phyloP scores from a whole-genome alignment of 2,329 filamentous ascomycete species.

The Ascosphaera apis region DNA sequence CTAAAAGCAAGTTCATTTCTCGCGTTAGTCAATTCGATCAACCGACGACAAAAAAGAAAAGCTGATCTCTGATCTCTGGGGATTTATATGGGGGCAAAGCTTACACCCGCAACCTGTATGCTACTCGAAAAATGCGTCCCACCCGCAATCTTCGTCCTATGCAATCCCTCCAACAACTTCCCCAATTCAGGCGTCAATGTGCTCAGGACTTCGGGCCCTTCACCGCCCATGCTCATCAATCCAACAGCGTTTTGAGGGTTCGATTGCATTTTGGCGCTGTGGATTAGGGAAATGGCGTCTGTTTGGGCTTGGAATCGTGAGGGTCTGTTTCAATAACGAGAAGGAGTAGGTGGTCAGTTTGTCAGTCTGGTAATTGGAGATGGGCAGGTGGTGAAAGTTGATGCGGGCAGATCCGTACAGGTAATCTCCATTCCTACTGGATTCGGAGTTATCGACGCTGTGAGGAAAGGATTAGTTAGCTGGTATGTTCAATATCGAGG shows the following conservation, averaged over 20 bases:
- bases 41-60: not conserved
- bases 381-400: too few relatives aligned
- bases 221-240: conserved; percentile 96
- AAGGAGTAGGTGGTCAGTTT: conserved; percentile 6
- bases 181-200: conserved; percentile 92
- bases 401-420: conserved; percentile 23
- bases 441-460: conserved; percentile 94
- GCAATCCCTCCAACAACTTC: conserved; percentile 79
- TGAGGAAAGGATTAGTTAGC: conserved; percentile 8
- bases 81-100: conserved; percentile 13
- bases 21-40: too few relatives aligned
- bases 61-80: too few relatives aligned
- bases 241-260: conserved; percentile 96
- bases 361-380: conserved; percentile 4
- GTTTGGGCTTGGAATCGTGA: conserved; percentile 91
- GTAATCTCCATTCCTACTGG: conserved; percentile 88
- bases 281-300: conserved; percentile 85
- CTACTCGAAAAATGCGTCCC: conserved; percentile 72
- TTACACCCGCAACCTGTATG: conserved; percentile 82
- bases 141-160: conserved; percentile 84
- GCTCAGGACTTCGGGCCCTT: conserved; percentile 88
- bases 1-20: conserved; percentile 23
- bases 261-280: conserved; percentile 81
- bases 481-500: too few relatives aligned
- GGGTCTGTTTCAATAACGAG: too few relatives aligned